These are phyloP conservation scores for Epichloe typhina DNA, from an alignment of 2,329 filamentous ascomycete genomes.

Conservation along the genomic window DNA sequence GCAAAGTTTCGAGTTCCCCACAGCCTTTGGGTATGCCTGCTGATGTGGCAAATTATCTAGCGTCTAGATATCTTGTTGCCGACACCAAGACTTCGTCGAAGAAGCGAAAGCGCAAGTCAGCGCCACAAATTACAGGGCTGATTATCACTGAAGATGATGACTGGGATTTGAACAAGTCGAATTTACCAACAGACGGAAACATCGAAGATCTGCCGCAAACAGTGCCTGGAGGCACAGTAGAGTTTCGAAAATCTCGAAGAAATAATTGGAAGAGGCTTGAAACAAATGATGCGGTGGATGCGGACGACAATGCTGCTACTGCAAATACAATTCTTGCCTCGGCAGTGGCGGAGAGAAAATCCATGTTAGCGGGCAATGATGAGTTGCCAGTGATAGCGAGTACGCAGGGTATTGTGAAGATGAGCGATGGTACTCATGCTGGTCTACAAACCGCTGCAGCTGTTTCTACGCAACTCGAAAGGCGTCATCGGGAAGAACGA, in stretches of 20 bases:
- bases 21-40: conserved; percentile 31
- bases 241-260: conserved; percentile 65
- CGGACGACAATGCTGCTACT: conserved; percentile 36
- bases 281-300: conserved; percentile 15
- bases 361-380: conserved; percentile 33
- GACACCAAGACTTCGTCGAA: conserved; percentile 41
- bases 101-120: conserved; percentile 50
- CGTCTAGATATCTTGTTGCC: conserved; percentile 70
- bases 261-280: conserved; percentile 68
- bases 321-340: conserved; percentile 66
- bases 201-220: conserved; percentile 36
- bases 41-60: conserved; percentile 71
- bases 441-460: conserved; percentile 76
- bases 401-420: conserved; percentile 42
- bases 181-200: conserved; percentile 18
- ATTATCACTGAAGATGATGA: conserved; percentile 55
- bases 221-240: conserved; percentile 38
- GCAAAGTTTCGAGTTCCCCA: background rate
- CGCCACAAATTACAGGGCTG: conserved; percentile 30
- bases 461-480: conserved; percentile 55
- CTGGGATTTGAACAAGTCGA: conserved; percentile 28
- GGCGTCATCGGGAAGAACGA: conserved; percentile 53
- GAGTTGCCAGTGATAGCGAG: conserved; percentile 34
- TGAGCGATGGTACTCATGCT: conserved; percentile 79
- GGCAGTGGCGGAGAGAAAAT: conserved; percentile 53